Evolutionary conservation across 345 rosid species (phyloP).

Genomic region (Euphorbia tirucalli): DNA sequence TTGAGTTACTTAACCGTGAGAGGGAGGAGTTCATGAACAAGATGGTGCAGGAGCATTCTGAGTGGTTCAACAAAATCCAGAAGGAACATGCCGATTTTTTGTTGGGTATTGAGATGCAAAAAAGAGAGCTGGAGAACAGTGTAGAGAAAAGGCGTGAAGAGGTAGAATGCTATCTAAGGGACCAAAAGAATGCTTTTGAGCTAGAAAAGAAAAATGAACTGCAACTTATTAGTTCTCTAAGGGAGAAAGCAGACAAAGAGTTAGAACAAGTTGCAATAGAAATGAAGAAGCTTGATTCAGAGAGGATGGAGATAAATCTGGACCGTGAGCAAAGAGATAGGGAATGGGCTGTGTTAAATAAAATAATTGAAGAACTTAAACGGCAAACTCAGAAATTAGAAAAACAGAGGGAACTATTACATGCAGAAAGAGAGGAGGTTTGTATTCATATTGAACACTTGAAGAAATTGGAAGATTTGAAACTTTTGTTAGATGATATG

Average conservation of each 20-base stretch:
- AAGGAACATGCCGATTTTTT: slow-evolving; percentile 77
- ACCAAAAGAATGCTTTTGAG: slow-evolving; percentile 76
- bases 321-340: slow-evolving; percentile 78
- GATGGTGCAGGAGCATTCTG: slow-evolving; percentile 74
- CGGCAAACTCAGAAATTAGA: slow-evolving; percentile 71
- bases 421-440: slow-evolving; percentile 73
- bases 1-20: slow-evolving; percentile 66
- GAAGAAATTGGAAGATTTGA: slow-evolving; percentile 73
- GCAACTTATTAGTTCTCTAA: slow-evolving; percentile 53
- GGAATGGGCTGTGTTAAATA: slow-evolving; percentile 76
- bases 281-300: slow-evolving; percentile 74
- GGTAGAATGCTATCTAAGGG: slow-evolving; percentile 62
- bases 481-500: slow-evolving; percentile 64
- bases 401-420: slow-evolving; percentile 74
- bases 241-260: slow-evolving; percentile 66
- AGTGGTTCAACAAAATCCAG: slow-evolving; percentile 81
- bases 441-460: slow-evolving; percentile 60
- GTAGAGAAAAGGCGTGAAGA: slow-evolving; percentile 77
- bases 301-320: slow-evolving; percentile 67
- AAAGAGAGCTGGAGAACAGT: slow-evolving; percentile 74
- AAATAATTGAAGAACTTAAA: slow-evolving; percentile 75
- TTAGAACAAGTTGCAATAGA: slow-evolving; percentile 64
- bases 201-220: slow-evolving; percentile 70
- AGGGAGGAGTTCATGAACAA: slow-evolving; percentile 82
- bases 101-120: slow-evolving; percentile 78